Evolutionary conservation across 306 rosid species (phyloP), one percentile per base, ranked within the genome.

Genomic region (Alnus rubra): DNA sequence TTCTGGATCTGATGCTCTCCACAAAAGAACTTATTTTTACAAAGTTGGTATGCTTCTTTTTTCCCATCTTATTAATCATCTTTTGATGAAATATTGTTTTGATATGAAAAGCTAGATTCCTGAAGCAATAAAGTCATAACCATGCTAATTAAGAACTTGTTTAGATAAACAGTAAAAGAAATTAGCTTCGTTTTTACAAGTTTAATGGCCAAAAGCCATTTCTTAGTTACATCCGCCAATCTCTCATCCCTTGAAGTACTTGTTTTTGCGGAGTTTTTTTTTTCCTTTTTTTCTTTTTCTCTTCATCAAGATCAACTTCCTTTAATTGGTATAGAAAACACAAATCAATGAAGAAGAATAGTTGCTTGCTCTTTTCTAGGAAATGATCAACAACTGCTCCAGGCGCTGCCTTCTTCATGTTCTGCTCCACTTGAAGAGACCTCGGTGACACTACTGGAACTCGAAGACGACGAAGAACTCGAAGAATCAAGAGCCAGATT

Each of bases 401-500:
- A 42, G 74, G 80, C 85, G 69, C 85, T 84, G 48, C 84, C 77
- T 77, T 78, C 84, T 76, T 88, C 85, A 50, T 82, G 81, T 16
- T 73, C 83, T 16, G 76, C 69, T 11, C 37, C 81, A 74, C 84
- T 78, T n/a, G 91, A 87, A 72, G 87, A 84, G 39, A 86, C 83
- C 81, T 91, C 92, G 15, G 86, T 78, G 45, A 79, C 33, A 65
- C 76, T 84, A 81, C 82, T 83, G 2, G 88, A 87, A 79, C 89
- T 87, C 6, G 95, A 93, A 76, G 92, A 91, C n/a, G 97, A 88
- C 1, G 98, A 93, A 10, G 90, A 89, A 5, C 87, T 74, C 8
- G 84, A 80, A 63, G 86, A 85, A 76, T n/a, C 65, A 65, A 80
- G 76, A 67, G 53, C 67, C 47, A 10, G 18, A 75, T n/a, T 10